Base-by-base conservation (phyloP, 306 rosid species). In the Quercus bicolor region DNA sequence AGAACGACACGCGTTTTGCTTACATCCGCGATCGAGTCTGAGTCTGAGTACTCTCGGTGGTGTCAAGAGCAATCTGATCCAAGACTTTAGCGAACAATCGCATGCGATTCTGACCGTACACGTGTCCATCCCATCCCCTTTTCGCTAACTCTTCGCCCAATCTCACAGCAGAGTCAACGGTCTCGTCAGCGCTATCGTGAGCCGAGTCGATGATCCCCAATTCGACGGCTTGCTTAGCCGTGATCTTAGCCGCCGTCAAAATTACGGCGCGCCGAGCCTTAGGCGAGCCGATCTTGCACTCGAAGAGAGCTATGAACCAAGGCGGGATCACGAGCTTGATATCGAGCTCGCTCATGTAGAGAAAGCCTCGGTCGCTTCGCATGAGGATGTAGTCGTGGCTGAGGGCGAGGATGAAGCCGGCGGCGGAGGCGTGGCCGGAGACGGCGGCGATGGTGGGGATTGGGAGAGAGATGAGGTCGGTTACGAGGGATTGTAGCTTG, bases 341-440 rank as follows among this genome's bases (percentile, higher is more conserved):
- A 53, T 95, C 97, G 33, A 91, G 85, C 79, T 94, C 98, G 83
- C 97, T 94, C 98, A 89, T 88, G 87, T 91, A 94, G 56, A 92
- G 81, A 29, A 94, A 91, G 0, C 97, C 97, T 5, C 93, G 31
- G 75, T 94, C 98, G 9, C 79, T 79, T 70, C 92, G 84, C 97
- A 92, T 91, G 48, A 88, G 73, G 15, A 92, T 19, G 77, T 91
- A 89, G 78, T 94, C 97, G 76, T 94, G 97, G 56, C 91, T 56
- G 72, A 93, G 78, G 14, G 97, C 97, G 33, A 94, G 68, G 26
- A 73, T 31, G 78, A 79, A 84, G 0, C 98, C 98, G 26, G 90
- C 94, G 45, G 97, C 95, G 51, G 92, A 89, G 33, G 97, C 92
- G 78, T 94, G 94, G 33, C 98, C 97, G 24, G 90, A 55, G 73